Base-by-base conservation (phyloP, 176 grass and related monocot species). In the Miscanthus lutarioriparius region DNA sequence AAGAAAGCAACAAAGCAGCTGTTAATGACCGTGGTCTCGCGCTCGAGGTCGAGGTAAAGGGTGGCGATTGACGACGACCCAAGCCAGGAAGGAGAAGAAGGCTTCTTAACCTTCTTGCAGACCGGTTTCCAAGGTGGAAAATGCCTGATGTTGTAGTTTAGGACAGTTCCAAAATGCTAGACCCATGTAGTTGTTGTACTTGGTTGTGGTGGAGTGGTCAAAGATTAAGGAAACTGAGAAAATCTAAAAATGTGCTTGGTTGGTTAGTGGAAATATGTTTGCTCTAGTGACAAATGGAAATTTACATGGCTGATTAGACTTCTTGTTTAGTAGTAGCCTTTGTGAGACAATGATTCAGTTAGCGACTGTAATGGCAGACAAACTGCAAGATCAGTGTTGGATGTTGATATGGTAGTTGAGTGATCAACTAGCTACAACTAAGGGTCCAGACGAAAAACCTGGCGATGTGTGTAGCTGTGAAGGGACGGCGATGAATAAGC, bases 1-100 rank as follows among this genome's bases (percentile, higher is more conserved):
- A 23, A 59, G 48, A 90, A 80, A 90, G 89, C 76, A 91, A 91
- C 85, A 84, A 82, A 82, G 72, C 38, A 59, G 37, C 27, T 73
- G 48, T 72, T 78, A 82, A 84, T 67, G 84, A 79, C 79, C 19
- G 48, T 51, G 79, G 80, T 63, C 40, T 41, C 53, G 20, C 53
- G 20, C 35, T 67, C 83, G 79, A 84, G 63, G 62, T 68, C 74
- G 84, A 83, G 88, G 30, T 30, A 14, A 58, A 78, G 79, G 73
- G 17, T 33, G 17, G 49, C 32, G 5, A 54, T 48, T 10, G 25
- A 64, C 41, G 2, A 44, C 66, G 49, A 35, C 72, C 64, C n/a
- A 59, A 32, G 35, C 61, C 39, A 70, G 35, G 66, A 19, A 28
- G 40, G 2, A 75, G 45, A 37, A 32, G 53, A 62, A 69, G n/a